Conservation (phyloP, 1,284 basidiomycete genomes). For the Apiotrichum sp. region DNA sequence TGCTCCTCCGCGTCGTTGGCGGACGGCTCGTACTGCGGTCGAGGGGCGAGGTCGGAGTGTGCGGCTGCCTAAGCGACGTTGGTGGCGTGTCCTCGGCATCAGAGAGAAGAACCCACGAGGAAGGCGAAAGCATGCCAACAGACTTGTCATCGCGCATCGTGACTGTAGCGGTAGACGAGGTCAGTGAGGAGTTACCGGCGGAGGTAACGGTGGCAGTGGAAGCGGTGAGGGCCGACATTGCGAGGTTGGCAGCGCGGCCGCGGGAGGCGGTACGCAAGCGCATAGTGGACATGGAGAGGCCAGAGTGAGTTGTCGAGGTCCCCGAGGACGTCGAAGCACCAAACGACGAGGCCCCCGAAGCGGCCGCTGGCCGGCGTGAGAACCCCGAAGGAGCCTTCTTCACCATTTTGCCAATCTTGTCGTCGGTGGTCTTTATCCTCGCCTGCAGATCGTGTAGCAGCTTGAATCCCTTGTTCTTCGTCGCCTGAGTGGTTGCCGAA, state of each 20-base stretch:
- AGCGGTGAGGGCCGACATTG: neutral
- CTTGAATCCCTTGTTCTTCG: conserved; percentile 35
- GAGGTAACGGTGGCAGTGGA: conserved; percentile 3
- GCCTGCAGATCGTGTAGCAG: conserved; percentile 39
- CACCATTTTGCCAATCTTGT: conserved; percentile 26
- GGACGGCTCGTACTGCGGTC: conserved; percentile 1
- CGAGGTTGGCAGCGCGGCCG: neutral
- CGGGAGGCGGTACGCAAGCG: conserved; percentile 18
- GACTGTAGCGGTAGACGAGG: too few species aligned
- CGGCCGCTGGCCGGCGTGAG: neutral
- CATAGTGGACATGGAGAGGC: neutral
- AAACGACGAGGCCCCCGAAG: neutral
- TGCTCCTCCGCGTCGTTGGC: conserved; percentile 8
- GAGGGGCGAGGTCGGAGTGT: conserved; percentile 19
- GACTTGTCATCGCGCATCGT: neutral
- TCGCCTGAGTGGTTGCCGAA: conserved; percentile 10
- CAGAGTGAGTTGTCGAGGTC: neutral
- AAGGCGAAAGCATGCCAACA: conserved; percentile 24
- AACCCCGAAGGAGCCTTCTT: conserved; percentile 1
- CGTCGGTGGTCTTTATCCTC: conserved; percentile 37
- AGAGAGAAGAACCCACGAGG: conserved; percentile 42
- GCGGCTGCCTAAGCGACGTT: conserved; percentile 21
- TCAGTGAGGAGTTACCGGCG: too few species aligned
- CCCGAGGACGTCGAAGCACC: neutral
- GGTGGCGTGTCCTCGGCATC: conserved; percentile 27